Base-by-base conservation (phyloP, 2,329 filamentous ascomycete species). In the Mariannaea elegans region DNA sequence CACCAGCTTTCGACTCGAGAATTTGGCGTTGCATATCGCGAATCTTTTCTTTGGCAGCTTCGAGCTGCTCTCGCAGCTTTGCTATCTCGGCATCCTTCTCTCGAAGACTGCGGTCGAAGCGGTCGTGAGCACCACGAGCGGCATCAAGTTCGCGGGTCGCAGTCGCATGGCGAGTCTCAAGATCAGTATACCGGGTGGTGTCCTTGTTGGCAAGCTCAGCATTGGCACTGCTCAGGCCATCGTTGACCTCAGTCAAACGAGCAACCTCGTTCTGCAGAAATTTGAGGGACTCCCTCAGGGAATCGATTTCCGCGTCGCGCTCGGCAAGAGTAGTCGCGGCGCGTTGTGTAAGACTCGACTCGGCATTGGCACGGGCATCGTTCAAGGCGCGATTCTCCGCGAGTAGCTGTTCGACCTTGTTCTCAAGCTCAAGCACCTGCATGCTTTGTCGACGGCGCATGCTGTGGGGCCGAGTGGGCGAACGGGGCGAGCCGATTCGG, bases 381-480 rank as follows among this genome's bases (percentile, higher is more conserved):
- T 87, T 84, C 24, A 99, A 87, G 63, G 87, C 81, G 56, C 90
- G 88, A 73, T 98, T 98, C 75, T 99, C 94, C 19, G 90, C 88
- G 38, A 90, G 82, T 65, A 99, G 83, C 76, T 94, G 90, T 69
- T 97, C 93, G 70, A 99, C 85, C 71, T 86, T 88, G 61, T 87
- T 84, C 81, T 98, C 93, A 73, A 99, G 88, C 71, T 99, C 94
- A 62, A 98, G 88, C 54, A 94, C 88, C 80, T 98, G 94, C 89
- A 98, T 94, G 84, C 94, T 98, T 79, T 97, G 95, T 74, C 94
- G 92, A 75, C 94, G 94, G 71, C 94, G 94, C 86, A 99, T 91
- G 82, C 93, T 97, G 73, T 94, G 93, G 71, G 95, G 94, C 78
- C 94, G 89, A 69, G 93, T 97, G 55, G 95, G 95, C 72, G 95